Base-by-base conservation (phyloP, 768 basidiomycete genomes). In the Botryobasidium botryosum region DNA sequence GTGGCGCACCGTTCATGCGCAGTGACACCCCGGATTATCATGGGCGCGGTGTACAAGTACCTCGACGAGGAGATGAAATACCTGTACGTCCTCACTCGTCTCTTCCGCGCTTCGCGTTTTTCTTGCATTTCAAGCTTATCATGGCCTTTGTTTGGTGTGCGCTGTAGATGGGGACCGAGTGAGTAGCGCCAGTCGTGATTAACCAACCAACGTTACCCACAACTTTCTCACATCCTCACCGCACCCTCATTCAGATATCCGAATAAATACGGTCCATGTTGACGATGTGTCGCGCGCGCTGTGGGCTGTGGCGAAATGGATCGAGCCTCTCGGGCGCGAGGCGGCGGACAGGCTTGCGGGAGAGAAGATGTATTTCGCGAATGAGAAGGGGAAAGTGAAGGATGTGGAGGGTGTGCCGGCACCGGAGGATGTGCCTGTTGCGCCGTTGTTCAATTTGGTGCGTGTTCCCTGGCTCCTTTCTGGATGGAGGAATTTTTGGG, bases 51-150 rank as follows among this genome's bases (percentile, higher is more conserved):
- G 24, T 88, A 88, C 58, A 81, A 81, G 4, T 75, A 81, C 56
- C 65, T 83, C 59, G 74, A 83, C 56, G 77, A 81, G 52, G 81
- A 83, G 1, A 82, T 90, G 77, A 85, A 82, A 58, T 79, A 76
- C 7, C 66, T 87, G 82, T 86, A 53, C 52, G 77, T 53, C 26
- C 40, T 4, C 5, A 33, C 17, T 12, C 32, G 32, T 12, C 12
- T 17, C 28, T 20, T 28, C 46, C 43, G 27, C 1, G 35, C 10
- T 17, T 3, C 32, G 20, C 18, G 23, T 38, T 28, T 39, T 45
- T 32, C 33, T 48, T 20, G 35, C 43, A 20, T 39, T n/a, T 17
- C n/a, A 8, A 26, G 28, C 38, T 24, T 10, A 4, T 18, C 25
- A 2, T 15, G 29, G 41, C 38, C 45, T 17, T 31, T 31, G 41